phyloP scores from a whole-genome alignment of 345 rosid species.

The Heritiera fomes region DNA sequence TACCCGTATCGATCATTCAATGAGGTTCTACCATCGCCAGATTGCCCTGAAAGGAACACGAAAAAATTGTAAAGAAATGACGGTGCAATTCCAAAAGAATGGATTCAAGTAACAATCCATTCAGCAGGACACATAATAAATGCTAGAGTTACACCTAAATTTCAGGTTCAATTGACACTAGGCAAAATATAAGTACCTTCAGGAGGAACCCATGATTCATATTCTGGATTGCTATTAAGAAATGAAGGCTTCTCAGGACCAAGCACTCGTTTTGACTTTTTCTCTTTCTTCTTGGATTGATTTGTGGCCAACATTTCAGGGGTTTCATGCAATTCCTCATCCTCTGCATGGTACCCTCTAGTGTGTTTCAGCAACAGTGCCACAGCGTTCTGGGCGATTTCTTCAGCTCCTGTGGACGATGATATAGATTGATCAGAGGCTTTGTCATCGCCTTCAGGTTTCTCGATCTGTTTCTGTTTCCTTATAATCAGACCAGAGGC shows the following conservation, averaged over 20 bases:
- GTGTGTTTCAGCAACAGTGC: conserved; percentile 84
- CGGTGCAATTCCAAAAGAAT: neutral
- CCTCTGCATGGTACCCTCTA: conserved; percentile 59
- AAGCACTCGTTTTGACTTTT: conserved; percentile 56
- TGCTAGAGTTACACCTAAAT: neutral
- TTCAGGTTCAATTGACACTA: neutral
- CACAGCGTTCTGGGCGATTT: conserved; percentile 74
- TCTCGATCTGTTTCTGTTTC: conserved; percentile 59
- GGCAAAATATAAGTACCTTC: conserved; percentile 52
- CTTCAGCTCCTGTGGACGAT: conserved; percentile 50
- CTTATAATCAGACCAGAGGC: conserved; percentile 82
- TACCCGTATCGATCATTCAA: conserved; percentile 85
- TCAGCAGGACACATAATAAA: neutral
- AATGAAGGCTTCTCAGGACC: conserved; percentile 86
- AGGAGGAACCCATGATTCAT: conserved; percentile 92
- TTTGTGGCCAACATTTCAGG: conserved; percentile 32
- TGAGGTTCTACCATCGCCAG: conserved; percentile 91
- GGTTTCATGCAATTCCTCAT: conserved; percentile 37
- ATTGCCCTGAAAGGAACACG: conserved; percentile 69
- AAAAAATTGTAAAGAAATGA: neutral
- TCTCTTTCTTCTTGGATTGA: conserved; percentile 40
- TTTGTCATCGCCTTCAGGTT: conserved; percentile 37
- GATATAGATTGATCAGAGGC: conserved; percentile 32
- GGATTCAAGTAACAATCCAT: neutral
- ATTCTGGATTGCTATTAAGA: conserved; percentile 48